Evolutionary conservation across 73 alveolate genomes (phyloP), one percentile per base, ranked within the genome.

Genomic region (Tetrahymena borealis): DNA sequence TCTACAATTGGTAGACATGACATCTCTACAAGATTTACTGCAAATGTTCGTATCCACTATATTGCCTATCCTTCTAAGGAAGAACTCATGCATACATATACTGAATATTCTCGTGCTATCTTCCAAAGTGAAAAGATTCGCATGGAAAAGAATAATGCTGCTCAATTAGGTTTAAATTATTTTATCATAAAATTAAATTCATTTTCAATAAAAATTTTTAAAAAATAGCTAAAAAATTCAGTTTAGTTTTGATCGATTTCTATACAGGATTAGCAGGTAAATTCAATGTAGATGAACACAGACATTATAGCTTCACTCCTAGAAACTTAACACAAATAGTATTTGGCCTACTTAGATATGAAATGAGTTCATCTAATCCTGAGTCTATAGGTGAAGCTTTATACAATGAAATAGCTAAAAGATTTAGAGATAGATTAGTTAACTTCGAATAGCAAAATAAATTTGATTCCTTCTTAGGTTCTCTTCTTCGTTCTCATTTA

Each of bases 251-350:
- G 94, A 98, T 99, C 43, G 99, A 97, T 41, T 92, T 98, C 78
- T 99, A 96, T 94, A 93, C 97, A 39, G 94, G 92, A 38, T 98
- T 99, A 77, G 98, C 97, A 93, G 90, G 92, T 18, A 95, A 95
- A 92, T 99, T 98, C 96, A 95, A 99, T 20, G 96, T 97, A 93
- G 99, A 99, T 95, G 99, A 99, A 94, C 98, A 99, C 79, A 98
- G 99, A 95, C 99, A 99, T 95, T 99, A 99, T 92, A 93, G 97
- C 37, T 99, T 98, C 97, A 99, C 99, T 60, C 99, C 99, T 36
- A 96, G 99, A 94, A 99, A 99, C 93, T 11, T 99, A 39, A 98
- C 99, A 11, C 94, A 97, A 90, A 97, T 99, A 98, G 95, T 98
- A 4, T 96, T 98, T 91, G 99, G 99, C 13, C 94, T 99, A 90